Base-by-base conservation (phyloP, 345 rosid genomes). In the Citrus reticulata region DNA sequence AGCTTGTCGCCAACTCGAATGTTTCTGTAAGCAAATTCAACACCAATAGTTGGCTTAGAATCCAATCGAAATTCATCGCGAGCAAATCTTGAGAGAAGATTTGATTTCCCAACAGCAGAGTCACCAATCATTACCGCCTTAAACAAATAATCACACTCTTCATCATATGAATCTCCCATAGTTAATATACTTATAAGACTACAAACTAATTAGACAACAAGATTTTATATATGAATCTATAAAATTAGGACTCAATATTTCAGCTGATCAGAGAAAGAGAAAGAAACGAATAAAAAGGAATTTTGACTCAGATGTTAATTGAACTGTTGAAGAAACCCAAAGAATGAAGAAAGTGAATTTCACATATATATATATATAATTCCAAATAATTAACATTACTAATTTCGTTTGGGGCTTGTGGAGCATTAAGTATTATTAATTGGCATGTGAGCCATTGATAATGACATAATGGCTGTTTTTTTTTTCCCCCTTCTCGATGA, bases 21-120 rank as follows among this genome's bases (percentile, higher is more conserved):
- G 76, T 86, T 92, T 78, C 95, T 82, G 82, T 90, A 92, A 71
- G 97, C 97, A 68, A 94, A 94, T 74, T 94, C 98, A 62, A 94
- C 98, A 1, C 98, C 97, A 8, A 94, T 94, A 4, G 98, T 94
- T 27, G 97, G 97, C 82, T 92, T 94, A 27, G 98, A 94, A 85
- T 94, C 95, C 40, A 94, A 84, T 37, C 93, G 88, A 69, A 94
- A 94, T 70, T 92, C 97, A 51, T 92, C 90, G 46, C 78, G 83
- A 0, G 97, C 86, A 78, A 92, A 92, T 79, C 98, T 86, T 22
- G 95, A 92, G 7, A 94, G 83, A 17, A 94, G 93, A 70, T 94
- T 94, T 7, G 98, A 94, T 84, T 94, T 94, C 74, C 98, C 96
- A 27, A 93, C 97, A 2, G 91, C 95, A 1, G 97, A 92, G 68